These are phyloP conservation scores for Lasiosphaeria miniovina DNA, from an alignment of 495 filamentous ascomycete genomes.

Conservation along the genomic window DNA sequence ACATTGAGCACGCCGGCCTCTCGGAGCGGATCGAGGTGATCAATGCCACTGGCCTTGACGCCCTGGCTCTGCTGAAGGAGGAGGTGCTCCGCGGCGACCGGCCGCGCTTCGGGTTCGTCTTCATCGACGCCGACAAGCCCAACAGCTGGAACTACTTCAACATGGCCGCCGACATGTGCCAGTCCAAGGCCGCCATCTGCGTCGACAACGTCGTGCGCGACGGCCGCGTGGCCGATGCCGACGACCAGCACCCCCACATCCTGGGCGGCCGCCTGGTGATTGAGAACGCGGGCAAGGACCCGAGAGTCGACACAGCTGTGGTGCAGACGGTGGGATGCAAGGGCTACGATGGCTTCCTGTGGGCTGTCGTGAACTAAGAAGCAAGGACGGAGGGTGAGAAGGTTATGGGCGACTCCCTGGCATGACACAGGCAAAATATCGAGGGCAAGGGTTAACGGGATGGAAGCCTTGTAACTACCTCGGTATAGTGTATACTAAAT, in stretches of 20 bases:
- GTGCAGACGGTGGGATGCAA: slow-evolving; percentile 53
- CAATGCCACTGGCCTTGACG: slow-evolving; percentile 43
- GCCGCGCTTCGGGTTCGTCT: slow-evolving; percentile 47
- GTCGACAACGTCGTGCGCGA: slow-evolving; percentile 51
- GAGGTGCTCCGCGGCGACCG: slow-evolving; percentile 47
- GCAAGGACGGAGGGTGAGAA: neutral
- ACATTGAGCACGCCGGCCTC: slow-evolving; percentile 36
- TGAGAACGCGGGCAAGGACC: slow-evolving; percentile 44
- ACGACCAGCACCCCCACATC: slow-evolving; percentile 3
- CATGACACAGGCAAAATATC: too few relatives aligned
- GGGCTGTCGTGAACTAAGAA: slow-evolving; percentile 34
- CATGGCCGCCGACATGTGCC: slow-evolving; percentile 40
- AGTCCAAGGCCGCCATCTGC: slow-evolving; percentile 36
- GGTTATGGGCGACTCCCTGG: too few relatives aligned
- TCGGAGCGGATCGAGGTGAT: slow-evolving; percentile 40
- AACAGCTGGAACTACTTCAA: slow-evolving; percentile 50
- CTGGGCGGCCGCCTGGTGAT: slow-evolving; percentile 33
- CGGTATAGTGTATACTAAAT: too few relatives aligned
- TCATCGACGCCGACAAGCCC: slow-evolving; percentile 52
- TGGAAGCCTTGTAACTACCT: too few relatives aligned
- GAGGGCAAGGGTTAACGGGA: too few relatives aligned
- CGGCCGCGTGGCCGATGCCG: slow-evolving; percentile 30
- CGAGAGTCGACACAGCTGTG: slow-evolving; percentile 45
- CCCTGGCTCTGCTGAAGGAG: slow-evolving; percentile 37
- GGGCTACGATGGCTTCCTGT: slow-evolving; percentile 48